Evolutionary conservation across 495 filamentous ascomycete species (phyloP).

Genomic region (Rostrohypoxylon terebratum): DNA sequence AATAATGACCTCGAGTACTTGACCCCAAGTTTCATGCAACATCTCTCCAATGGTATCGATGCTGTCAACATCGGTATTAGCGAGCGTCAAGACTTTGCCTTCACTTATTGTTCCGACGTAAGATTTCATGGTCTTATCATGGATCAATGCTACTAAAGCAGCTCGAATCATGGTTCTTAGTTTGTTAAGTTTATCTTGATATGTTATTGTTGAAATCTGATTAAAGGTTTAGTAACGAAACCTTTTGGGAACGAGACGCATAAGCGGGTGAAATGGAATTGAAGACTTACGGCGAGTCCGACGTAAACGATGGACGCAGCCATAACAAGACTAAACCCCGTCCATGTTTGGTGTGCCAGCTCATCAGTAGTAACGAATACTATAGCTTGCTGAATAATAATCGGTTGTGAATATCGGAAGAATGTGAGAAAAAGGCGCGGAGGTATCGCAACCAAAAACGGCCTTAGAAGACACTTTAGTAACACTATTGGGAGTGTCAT

Average conservation of each 20-base stretch:
- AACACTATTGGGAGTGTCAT: slow-evolving; percentile 60
- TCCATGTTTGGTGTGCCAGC: slow-evolving; percentile 46
- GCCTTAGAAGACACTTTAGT: slow-evolving; percentile 61
- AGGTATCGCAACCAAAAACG: slow-evolving; percentile 61
- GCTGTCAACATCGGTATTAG: slow-evolving; percentile 61
- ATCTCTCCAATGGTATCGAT: slow-evolving; percentile 50
- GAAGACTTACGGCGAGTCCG: slow-evolving; percentile 65
- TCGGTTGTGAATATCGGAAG: slow-evolving; percentile 72
- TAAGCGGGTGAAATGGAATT: not conserved
- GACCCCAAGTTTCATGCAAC: slow-evolving; percentile 62
- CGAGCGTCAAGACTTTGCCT: slow-evolving; percentile 69
- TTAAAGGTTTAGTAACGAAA: not conserved
- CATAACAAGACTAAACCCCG: slow-evolving; percentile 68
- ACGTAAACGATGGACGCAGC: slow-evolving; percentile 68
- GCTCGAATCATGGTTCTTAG: slow-evolving; percentile 70
- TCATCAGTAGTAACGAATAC: slow-evolving; percentile 54
- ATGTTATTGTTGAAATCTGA: slow-evolving; percentile 63
- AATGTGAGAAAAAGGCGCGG: slow-evolving; percentile 67
- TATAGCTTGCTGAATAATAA: slow-evolving; percentile 68
- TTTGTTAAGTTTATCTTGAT: slow-evolving; percentile 68
- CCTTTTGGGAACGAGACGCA: too few species aligned
- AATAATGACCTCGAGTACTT: slow-evolving; percentile 67
- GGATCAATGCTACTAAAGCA: slow-evolving; percentile 69
- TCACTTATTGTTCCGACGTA: slow-evolving; percentile 58
- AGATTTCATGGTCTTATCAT: slow-evolving; percentile 62